These are phyloP conservation scores for Nakazawaea ishiwadae DNA, from an alignment of 805 yeast genomes.

Conservation along the genomic window DNA sequence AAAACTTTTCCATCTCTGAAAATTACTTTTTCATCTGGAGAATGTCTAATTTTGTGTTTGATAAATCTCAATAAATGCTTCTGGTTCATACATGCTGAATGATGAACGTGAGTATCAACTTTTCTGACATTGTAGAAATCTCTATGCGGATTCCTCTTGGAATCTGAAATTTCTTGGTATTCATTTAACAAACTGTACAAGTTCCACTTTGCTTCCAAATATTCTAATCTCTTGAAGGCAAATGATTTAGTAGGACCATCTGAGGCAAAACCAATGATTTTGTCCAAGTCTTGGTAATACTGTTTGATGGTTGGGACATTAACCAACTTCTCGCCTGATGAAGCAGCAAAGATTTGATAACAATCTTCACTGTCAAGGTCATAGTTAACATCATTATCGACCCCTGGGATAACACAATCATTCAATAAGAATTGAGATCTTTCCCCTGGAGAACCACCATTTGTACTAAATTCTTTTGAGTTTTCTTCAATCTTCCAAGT, in stretches of 20 bases:
- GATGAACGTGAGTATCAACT: slow-evolving; percentile 98
- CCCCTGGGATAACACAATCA: slow-evolving; percentile 51
- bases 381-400: slow-evolving; percentile 35
- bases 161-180: slow-evolving; percentile 85
- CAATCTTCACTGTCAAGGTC: slow-evolving; percentile 60
- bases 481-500: slow-evolving; percentile 53
- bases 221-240: slow-evolving; percentile 90
- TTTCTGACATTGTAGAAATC: slow-evolving; percentile 96
- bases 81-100: slow-evolving; percentile 98
- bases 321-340: slow-evolving; percentile 34
- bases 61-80: slow-evolving; percentile 92
- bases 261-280: slow-evolving; percentile 66
- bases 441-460: too few species aligned
- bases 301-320: slow-evolving; percentile 81
- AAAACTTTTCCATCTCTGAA: slow-evolving; percentile 87
- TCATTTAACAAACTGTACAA: slow-evolving; percentile 84
- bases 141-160: slow-evolving; percentile 92
- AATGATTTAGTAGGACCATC: slow-evolving; percentile 97
- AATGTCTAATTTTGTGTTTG: slow-evolving; percentile 86
- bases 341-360: slow-evolving; percentile 39
- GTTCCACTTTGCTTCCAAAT: slow-evolving; percentile 95
- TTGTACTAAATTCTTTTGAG: slow-evolving; percentile 23
- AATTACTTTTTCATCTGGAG: slow-evolving; percentile 85
- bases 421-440: too few species aligned
- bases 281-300: slow-evolving; percentile 78